Conservation (phyloP, 257 asterid species). For the Penstemon eatonii region DNA sequence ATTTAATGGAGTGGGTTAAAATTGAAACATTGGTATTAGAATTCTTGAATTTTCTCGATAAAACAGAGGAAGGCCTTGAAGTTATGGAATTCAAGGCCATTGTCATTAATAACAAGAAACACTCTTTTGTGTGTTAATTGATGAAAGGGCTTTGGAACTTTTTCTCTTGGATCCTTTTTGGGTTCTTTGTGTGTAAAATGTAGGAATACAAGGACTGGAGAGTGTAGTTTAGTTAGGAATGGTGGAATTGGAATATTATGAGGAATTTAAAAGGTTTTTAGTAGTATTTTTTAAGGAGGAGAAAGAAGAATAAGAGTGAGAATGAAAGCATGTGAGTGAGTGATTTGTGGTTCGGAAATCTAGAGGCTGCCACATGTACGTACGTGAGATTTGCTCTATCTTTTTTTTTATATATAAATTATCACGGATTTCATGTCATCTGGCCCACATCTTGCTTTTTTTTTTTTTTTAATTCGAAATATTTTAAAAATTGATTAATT, state of each 20-base stretch:
- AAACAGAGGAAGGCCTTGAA: conserved; percentile 35
- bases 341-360: neutral
- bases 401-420: too few species aligned
- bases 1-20: conserved; percentile 26
- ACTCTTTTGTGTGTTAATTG: neutral
- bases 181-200: neutral
- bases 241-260: neutral
- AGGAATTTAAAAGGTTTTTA: conserved; percentile 10
- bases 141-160: neutral
- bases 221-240: neutral
- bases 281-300: neutral
- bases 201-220: neutral
- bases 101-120: neutral
- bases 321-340: conserved; percentile 6
- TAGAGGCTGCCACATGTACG: too few species aligned
- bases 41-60: conserved; percentile 32
- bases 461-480: too few species aligned
- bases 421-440: too few species aligned
- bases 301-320: neutral
- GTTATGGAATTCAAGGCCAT: conserved; percentile 48
- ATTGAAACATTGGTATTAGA: conserved; percentile 21
- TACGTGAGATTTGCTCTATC: too few species aligned
- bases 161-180: neutral
- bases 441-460: too few species aligned
- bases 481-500: too few species aligned